Evolutionary conservation across 257 asterid species (phyloP), one percentile per base, ranked within the genome.

Genomic region (Lycium ferocissimum): DNA sequence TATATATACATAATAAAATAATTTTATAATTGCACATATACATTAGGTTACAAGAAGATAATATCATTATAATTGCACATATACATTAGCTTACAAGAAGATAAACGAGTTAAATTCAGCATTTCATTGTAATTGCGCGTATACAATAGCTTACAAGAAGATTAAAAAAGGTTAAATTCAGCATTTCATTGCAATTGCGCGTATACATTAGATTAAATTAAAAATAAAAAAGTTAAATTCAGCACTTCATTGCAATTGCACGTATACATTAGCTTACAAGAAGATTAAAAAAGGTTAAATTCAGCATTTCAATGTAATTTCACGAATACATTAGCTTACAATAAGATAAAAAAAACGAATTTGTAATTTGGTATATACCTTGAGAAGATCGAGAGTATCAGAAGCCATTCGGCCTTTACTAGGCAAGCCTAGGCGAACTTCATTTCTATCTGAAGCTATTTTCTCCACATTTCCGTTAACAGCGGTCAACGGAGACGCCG

Each of bases 351-450:
- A 6, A 11, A 10, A 49, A 35, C 10, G 63, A 76, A 76, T 26
- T 76, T 22, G 14, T 6, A 26, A 26, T 26, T 26, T 26, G 33
- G 33, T 26, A 26, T 26, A 15, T 88, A 96, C 99, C 96, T 92
- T 94, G 84, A 96, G 98, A 85, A 96, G 97, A 83, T 95, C 96
- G 40, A 96, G 94, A 82, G 98, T 91, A 59, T 97, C 99, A 10
- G 94, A 58, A 5, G 99, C 98, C 98, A 97, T 94, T 80, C 99
- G 93, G 53, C 99, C 99, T 91, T 97, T 97, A 84, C 99, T 97
- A 56, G 99, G 99, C 91, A 97, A 88, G 13, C 99, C 99, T n/a
- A 97, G 92, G 37, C 99, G 98, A 87, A 97, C 92, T 84, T 92
- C 96, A 69, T 75, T 88, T 70, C 99, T 89, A 26, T 92, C 92